Base-by-base conservation (phyloP, 2,329 filamentous ascomycete genomes). In the Hymenoscyphus scutula region DNA sequence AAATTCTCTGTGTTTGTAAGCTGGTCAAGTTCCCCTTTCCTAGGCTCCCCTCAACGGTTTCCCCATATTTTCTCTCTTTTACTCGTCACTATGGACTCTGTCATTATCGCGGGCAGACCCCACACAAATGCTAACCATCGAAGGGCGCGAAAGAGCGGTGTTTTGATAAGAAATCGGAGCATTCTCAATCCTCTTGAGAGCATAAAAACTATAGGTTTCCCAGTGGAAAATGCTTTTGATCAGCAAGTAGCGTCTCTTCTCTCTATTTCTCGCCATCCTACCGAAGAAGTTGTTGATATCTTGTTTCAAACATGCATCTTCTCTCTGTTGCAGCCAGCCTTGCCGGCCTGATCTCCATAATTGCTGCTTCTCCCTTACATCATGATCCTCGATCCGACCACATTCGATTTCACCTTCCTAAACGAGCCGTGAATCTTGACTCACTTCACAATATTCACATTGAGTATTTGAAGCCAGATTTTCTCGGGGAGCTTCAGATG, bases 381-480 rank as follows among this genome's bases (percentile, higher is more conserved):
- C 17, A 30, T 38, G 37, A 37, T 37, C 32, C 37, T 58, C n/a
- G 56, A 53, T 32, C 58, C 7, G 32, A 37, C n/a, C 58, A 59
- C 23, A 53, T 56, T 55, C 27, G 37, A 58, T 56, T 61, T 59
- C 63, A 61, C 45, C 51, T 25, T 55, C 23, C 53, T n/a, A 54
- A 59, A 30, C n/a, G 41, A 48, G 8, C 55, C 29, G 45, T 59
- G 3, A 53, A 30, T 41, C 53, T 57, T 48, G 60, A 62, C 25
- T 64, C 63, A n/a, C 13, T 83, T 63, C 79, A 83, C 67, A 83
- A 83, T 67, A 73, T 83, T 32, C 76, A 82, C 53, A 71, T 83
- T 23, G 59, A 61, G 3, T 67, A 67, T 55, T 37, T 54, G 69
- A 89, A 86, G 75, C 89, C 89, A 77, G 63, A 64, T 32, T 65